Evolutionary conservation across 352 stramenopile species (phyloP), one percentile per base, ranked within the genome.

Genomic region (Pythium aristosporum): DNA sequence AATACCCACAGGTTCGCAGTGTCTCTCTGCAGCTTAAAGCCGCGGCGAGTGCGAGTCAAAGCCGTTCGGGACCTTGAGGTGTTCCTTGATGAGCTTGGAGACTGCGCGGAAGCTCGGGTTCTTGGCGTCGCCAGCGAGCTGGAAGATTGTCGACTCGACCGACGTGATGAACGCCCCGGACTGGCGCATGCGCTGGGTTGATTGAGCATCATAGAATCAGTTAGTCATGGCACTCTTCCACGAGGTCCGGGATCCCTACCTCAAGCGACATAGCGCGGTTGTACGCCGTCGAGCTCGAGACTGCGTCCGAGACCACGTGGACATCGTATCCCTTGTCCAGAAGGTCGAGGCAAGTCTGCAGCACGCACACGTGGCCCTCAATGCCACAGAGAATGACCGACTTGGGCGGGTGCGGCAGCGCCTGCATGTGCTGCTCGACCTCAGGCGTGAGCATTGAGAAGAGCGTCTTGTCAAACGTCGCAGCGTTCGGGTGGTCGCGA

Each of bases 401-500:
- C 68, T 78, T 91, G 68, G 79, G 81, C 56, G 83, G 65, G 20
- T 66, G 63, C 55, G 78, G 72, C 41, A 68, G 68, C 15, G 42
- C 60, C 28, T 75, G 60, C 39, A 99, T 62, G 65, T 98, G 77
- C 30, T 72, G 62, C 32, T 85, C 74, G 13, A 98, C 91, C 62
- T 99, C 95, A 25, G 81, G 73, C n/a, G 96, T 98, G 42, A 98
- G 74, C 97, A 99, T 99, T 16, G 90, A 98, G 76, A 99, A 99
- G 57, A 96, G 81, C 72, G 96, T 99, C 85, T 99, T 99, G 79
- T 98, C 92, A 63, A 98, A 98, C 5, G 92, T 79, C 28, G 82
- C 85, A 41, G 80, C 63, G 52, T 74, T 69, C 25, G 73, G 60
- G 44, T 74, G 66, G 42, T 74, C 64, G 21, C 76, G 61, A 6